phyloP scores from a whole-genome alignment of 441 rosid genomes.

The Adansonia rubrostipa region DNA sequence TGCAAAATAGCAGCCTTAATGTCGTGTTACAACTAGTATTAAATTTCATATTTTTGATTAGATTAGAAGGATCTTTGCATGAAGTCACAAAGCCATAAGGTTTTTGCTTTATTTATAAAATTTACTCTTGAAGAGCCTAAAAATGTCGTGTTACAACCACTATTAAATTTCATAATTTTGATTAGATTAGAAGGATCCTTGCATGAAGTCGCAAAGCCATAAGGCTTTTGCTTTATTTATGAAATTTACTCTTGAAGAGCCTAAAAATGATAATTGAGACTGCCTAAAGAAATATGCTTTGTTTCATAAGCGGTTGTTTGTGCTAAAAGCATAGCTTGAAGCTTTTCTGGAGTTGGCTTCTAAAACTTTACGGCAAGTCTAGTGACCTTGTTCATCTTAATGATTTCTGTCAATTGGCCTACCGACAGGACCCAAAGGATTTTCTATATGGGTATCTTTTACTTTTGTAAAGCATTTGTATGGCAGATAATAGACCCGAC shows the following conservation, averaged over 20 bases:
- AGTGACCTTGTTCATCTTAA: not conserved
- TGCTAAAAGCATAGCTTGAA: not conserved
- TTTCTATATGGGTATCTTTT: too few species aligned
- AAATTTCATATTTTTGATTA: too few species aligned
- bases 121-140: constrained; percentile 28
- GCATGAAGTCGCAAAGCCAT: constrained; percentile 21
- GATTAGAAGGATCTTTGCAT: constrained; percentile 22
- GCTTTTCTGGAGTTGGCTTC: not conserved
- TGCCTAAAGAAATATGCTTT: constrained; percentile 16
- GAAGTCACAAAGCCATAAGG: constrained; percentile 12
- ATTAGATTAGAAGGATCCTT: constrained; percentile 14
- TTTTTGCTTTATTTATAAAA: constrained; percentile 18
- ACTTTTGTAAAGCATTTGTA: too few species aligned
- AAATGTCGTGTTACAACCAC: not conserved
- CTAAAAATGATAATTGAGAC: constrained; percentile 21
- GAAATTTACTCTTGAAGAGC: constrained; percentile 26
- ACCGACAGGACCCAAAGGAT: too few species aligned
- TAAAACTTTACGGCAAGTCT: constrained; percentile 28
- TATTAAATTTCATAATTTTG: too few species aligned
- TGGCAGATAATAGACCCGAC: too few species aligned
- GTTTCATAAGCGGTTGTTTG: constrained; percentile 28
- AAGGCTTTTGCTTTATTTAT: constrained; percentile 14
- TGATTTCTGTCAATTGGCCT: too few species aligned
- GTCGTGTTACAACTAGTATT: too few species aligned
- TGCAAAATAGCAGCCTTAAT: too few species aligned